A percentile compares a stretch with the other conserved stretches of the same genome.
Conservation (phyloP, 306 rosid genomes). For the Senna tora region DNA sequence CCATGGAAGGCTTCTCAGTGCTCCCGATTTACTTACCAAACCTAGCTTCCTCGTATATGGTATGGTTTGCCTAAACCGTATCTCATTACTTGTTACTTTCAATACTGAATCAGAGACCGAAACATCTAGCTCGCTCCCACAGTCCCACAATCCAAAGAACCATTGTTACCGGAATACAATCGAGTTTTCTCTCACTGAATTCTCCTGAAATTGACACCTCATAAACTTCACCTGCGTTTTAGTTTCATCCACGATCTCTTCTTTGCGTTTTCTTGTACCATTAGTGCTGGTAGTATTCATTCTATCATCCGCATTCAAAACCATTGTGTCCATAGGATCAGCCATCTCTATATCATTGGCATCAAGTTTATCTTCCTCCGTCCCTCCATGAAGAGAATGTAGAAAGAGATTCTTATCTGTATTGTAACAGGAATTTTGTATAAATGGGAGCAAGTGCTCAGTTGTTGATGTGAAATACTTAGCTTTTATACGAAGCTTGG, state of each 20-base stretch:
- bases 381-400: slow-evolving; percentile 32
- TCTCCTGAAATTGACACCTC: slow-evolving; percentile 59
- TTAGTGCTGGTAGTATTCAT: slow-evolving; percentile 32
- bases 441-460: slow-evolving; percentile 42
- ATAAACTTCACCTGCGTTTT: slow-evolving; percentile 55
- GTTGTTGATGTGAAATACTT: slow-evolving; percentile 49
- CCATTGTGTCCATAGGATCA: slow-evolving; percentile 51
- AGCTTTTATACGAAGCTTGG: slow-evolving; percentile 56
- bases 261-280: slow-evolving; percentile 73
- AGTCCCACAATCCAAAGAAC: slow-evolving; percentile 40
- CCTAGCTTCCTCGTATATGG: not conserved
- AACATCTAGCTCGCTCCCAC: slow-evolving; percentile 33
- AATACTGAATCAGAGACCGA: slow-evolving; percentile 26
- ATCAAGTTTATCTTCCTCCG: slow-evolving; percentile 40
- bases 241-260: slow-evolving; percentile 49
- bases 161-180: slow-evolving; percentile 40
- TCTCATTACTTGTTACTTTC: slow-evolving; percentile 7
- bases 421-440: slow-evolving; percentile 38
- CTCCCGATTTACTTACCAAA: slow-evolving; percentile 3
- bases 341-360: slow-evolving; percentile 61
- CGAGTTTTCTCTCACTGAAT: slow-evolving; percentile 46
- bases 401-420: slow-evolving; percentile 33
- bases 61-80: slow-evolving; percentile 20
- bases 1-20: slow-evolving; percentile 8
- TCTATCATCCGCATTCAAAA: slow-evolving; percentile 39